Base-by-base conservation (phyloP, 2,329 filamentous ascomycete genomes). In the Nectriaceae sp. region DNA sequence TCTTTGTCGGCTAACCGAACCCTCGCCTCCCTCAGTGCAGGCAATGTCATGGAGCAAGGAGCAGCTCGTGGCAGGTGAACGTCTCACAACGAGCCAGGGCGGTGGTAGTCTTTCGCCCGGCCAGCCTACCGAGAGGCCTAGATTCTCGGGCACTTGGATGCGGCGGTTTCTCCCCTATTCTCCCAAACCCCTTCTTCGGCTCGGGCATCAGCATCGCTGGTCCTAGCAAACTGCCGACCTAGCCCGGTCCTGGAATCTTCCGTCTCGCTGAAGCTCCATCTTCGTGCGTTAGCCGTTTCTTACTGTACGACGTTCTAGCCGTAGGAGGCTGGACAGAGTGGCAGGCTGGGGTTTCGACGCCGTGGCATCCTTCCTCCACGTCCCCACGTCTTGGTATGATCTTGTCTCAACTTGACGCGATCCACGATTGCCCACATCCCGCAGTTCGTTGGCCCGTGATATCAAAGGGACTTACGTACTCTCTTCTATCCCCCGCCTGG, bases 251-350 rank as follows among this genome's bases (percentile, higher is more conserved):
- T 55, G 44, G 41, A 42, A 44, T 40, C 47, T 39, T 42, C 49
- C 45, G 37, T 41, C 37, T 41, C 42, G 47, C 40, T 43, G 47
- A 40, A 49, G 46, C 52, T 42, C 31, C 39, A 40, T 59, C 42
- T 53, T 56, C 57, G 49, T 52, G 49, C 53, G 49, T 59, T 58
- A 56, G 55, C 53, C 47, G 54, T 55, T 60, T 61, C 59, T 53
- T n/a, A n/a, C n/a, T n/a, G n/a, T 58, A 59, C 60, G 59, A 61
- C 59, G 58, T 61, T 61, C 59, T 58, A 60, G 55, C 56, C 48
- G 44, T 50, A 45, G 50, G 48, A 51, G 52, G 40, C 54, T 52
- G 50, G 52, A 52, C n/a, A n/a, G n/a, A n/a, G 52, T 57, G 21
- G 36, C 33, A 49, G 42, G 13, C 13, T 29, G 6, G 24, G 13